These are phyloP conservation scores for Fabrea salina DNA, from an alignment of 169 alveolate species.

Conservation along the genomic window DNA sequence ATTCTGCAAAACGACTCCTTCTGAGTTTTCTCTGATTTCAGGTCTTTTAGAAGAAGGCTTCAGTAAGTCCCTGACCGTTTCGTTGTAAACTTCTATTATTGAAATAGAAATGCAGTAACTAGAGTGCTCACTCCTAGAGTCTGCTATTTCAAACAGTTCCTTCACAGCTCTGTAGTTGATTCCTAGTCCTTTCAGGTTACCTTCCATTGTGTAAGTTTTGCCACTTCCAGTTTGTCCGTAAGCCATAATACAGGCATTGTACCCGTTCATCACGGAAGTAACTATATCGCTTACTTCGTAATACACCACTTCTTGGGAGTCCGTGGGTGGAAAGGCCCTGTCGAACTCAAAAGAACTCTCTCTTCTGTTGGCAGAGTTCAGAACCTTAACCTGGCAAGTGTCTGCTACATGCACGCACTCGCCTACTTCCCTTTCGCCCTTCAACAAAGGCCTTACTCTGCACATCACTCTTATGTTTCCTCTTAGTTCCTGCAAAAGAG, in stretches of 20 bases:
- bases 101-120: constrained; percentile 48
- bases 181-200: constrained; percentile 60
- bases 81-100: constrained; percentile 82
- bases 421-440: constrained; percentile 32
- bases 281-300: constrained; percentile 70
- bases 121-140: constrained; percentile 51
- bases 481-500: constrained; percentile 73
- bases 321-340: constrained; percentile 56
- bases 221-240: constrained; percentile 87
- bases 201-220: constrained; percentile 85
- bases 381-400: background rate
- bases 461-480: constrained; percentile 86
- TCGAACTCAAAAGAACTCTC: constrained; percentile 52
- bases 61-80: constrained; percentile 75
- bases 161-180: constrained; percentile 81
- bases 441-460: constrained; percentile 81
- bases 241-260: constrained; percentile 77
- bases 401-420: background rate
- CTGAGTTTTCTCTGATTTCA: constrained; percentile 69
- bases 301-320: constrained; percentile 62
- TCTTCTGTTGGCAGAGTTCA: background rate
- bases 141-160: constrained; percentile 65
- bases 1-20: constrained; percentile 72
- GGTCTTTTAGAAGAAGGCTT: constrained; percentile 47
- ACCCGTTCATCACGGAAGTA: constrained; percentile 76